phyloP scores from a whole-genome alignment of 805 yeast species.

The Clavispora carvajalis region DNA sequence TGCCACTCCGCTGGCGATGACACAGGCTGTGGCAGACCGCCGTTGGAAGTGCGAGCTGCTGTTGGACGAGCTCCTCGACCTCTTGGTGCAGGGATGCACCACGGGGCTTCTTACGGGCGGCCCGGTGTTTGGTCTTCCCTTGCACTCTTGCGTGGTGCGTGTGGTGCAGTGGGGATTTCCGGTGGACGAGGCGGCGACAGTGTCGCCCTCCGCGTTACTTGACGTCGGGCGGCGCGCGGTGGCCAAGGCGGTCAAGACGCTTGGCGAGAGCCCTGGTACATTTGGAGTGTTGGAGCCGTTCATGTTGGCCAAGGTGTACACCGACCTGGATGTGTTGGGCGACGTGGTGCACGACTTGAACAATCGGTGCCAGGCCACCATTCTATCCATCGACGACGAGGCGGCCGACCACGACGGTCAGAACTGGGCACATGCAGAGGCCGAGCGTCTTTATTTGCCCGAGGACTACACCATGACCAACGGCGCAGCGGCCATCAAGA shows the following conservation, averaged over 20 bases:
- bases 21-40: conserved; percentile 22
- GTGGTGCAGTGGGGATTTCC: conserved; percentile 52
- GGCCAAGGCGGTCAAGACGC: conserved; percentile 16
- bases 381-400: conserved; percentile 68
- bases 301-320: conserved; percentile 69
- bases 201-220: conserved; percentile 35
- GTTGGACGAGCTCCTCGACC: conserved; percentile 47
- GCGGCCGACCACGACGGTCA: conserved; percentile 30
- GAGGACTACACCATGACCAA: conserved; percentile 58
- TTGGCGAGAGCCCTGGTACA: conserved; percentile 14
- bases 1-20: conserved; percentile 24
- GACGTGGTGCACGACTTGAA: conserved; percentile 79
- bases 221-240: conserved; percentile 40
- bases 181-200: conserved; percentile 36
- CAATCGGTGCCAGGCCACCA: conserved; percentile 69
- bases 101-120: conserved; percentile 70
- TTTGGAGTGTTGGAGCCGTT: conserved; percentile 78
- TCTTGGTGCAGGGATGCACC: conserved; percentile 52
- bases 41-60: conserved; percentile 48
- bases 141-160: conserved; percentile 57
- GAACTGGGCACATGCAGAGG: conserved; percentile 48
- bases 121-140: conserved; percentile 46
- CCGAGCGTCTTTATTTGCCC: conserved; percentile 66
- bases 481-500: conserved; percentile 17
- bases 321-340: conserved; percentile 71